A percentile compares a stretch with the other conserved stretches of the same genome.
These are phyloP conservation scores for Scytalidium sp. DNA, from an alignment of 2,329 filamentous ascomycete species.

Conservation along the genomic window DNA sequence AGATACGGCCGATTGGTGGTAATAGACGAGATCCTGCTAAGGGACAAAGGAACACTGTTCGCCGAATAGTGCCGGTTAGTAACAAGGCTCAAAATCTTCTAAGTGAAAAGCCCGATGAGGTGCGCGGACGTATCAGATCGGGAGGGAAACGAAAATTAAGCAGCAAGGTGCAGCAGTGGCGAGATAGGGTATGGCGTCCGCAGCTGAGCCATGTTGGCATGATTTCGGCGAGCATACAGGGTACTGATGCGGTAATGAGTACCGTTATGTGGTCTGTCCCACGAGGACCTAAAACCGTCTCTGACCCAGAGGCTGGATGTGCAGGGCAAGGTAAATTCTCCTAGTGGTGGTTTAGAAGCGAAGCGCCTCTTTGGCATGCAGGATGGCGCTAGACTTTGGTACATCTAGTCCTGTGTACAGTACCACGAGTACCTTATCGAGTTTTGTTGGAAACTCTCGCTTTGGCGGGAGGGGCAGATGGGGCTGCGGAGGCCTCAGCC, in stretches of 20 bases:
- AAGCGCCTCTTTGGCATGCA: slow-evolving; percentile 4
- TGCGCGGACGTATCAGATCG: too few species aligned
- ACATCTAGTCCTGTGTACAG: too few species aligned
- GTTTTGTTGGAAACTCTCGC: too few species aligned
- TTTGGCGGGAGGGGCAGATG: too few species aligned
- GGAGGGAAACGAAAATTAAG: background rate
- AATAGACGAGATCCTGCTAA: slow-evolving; percentile 8
- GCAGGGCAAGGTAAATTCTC: slow-evolving; percentile 3
- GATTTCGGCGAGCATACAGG: too few species aligned
- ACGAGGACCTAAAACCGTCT: background rate
- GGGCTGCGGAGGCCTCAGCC: too few species aligned
- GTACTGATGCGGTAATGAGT: background rate
- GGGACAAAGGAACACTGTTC: background rate
- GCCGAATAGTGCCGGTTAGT: background rate
- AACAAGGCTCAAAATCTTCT: background rate
- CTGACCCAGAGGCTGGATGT: background rate
- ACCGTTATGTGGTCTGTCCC: background rate
- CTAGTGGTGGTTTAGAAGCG: slow-evolving; percentile 12
- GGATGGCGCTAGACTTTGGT: background rate
- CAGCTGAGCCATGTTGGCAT: background rate
- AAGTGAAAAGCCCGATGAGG: too few species aligned
- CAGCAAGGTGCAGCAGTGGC: background rate
- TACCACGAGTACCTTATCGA: background rate
- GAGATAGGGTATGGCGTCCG: background rate
- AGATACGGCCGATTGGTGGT: slow-evolving; percentile 14